These are phyloP conservation scores for Vanrija humicola DNA, from an alignment of 1,284 basidiomycete species.

Conservation along the genomic window DNA sequence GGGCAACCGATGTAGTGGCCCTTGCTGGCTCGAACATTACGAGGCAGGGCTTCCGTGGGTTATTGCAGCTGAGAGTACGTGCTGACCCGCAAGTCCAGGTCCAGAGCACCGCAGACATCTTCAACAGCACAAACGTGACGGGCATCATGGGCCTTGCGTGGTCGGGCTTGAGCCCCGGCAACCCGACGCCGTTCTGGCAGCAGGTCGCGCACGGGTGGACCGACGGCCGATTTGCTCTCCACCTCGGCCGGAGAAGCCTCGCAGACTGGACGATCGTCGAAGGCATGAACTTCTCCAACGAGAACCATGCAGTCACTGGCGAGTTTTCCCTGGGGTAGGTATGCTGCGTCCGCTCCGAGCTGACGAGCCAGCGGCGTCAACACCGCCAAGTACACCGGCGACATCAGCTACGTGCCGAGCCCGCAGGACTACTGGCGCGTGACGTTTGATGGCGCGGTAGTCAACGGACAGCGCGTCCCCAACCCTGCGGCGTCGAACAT, in stretches of 20 bases:
- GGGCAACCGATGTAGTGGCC: constrained; percentile 68
- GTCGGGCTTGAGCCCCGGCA: constrained; percentile 48
- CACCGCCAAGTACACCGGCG: constrained; percentile 60
- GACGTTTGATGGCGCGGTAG: constrained; percentile 40
- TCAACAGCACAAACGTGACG: constrained; percentile 30
- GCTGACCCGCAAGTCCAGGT: background rate
- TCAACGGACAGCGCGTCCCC: constrained; percentile 48
- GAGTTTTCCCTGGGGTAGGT: too few relatives aligned
- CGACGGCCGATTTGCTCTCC: constrained; percentile 71
- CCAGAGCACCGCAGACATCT: background rate
- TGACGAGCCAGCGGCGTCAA: constrained; percentile 1
- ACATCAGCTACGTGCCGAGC: constrained; percentile 66
- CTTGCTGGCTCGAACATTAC: constrained; percentile 73
- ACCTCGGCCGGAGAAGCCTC: constrained; percentile 71
- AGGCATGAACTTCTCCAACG: too few relatives aligned
- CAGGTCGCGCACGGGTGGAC: constrained; percentile 65
- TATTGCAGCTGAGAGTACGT: too few relatives aligned
- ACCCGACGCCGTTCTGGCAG: constrained; percentile 55
- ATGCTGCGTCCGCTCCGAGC: too few relatives aligned
- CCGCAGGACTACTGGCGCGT: constrained; percentile 50
- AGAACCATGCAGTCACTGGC: too few relatives aligned
- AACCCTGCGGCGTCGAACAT: constrained; percentile 17
- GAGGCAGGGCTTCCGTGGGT: constrained; percentile 57
- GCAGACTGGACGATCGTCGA: background rate
- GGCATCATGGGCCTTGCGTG: constrained; percentile 54